phyloP scores from a whole-genome alignment of 345 rosid genomes.

The Bruguiera gymnorhiza region DNA sequence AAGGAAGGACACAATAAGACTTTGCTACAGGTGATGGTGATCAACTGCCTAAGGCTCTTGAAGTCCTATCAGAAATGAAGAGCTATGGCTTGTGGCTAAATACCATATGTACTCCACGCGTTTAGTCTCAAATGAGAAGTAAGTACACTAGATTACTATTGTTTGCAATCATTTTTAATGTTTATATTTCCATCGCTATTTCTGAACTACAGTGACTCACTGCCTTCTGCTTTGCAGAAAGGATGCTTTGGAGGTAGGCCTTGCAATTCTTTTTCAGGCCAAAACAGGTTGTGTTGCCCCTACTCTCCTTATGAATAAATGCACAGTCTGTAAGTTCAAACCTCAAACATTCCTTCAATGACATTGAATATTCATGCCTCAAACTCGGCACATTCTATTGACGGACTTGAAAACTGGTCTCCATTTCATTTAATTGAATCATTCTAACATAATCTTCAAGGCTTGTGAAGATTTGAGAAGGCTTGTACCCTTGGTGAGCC shows the following conservation, averaged over 20 bases:
- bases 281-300: slow-evolving; percentile 61
- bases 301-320: slow-evolving; percentile 59
- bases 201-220: not conserved
- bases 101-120: slow-evolving; percentile 73
- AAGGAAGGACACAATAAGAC: slow-evolving; percentile 9
- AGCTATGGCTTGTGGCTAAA: slow-evolving; percentile 54
- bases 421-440: slow-evolving; percentile 1
- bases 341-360: not conserved
- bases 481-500: slow-evolving; percentile 59
- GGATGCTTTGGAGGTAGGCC: slow-evolving; percentile 71
- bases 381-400: not conserved
- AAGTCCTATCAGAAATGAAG: slow-evolving; percentile 70
- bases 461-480: slow-evolving; percentile 65
- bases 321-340: slow-evolving; percentile 65
- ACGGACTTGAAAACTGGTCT: not conserved
- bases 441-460: slow-evolving; percentile 31
- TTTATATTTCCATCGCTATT: not conserved
- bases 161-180: not conserved
- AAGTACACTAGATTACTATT: slow-evolving; percentile 11
- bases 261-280: slow-evolving; percentile 62
- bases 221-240: slow-evolving; percentile 42
- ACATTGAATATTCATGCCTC: not conserved
- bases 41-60: slow-evolving; percentile 73
- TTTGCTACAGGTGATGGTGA: slow-evolving; percentile 67
- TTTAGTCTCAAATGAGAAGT: slow-evolving; percentile 79